These are phyloP conservation scores for Sordariomycetes sp. DNA, from an alignment of 2,329 filamentous ascomycete genomes.

Conservation along the genomic window DNA sequence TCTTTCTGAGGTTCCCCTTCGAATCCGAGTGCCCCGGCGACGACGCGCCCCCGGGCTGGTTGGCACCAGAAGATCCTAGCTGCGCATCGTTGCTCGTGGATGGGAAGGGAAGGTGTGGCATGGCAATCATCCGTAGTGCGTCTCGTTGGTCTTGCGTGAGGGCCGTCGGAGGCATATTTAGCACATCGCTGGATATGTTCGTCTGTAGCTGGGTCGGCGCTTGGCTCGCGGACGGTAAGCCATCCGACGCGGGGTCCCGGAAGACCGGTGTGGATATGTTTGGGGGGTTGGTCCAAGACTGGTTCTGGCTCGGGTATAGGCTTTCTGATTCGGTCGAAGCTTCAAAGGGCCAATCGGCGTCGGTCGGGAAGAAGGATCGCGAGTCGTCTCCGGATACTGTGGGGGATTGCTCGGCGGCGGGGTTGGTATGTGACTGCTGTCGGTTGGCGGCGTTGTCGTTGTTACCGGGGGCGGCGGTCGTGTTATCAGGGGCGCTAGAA, in stretches of 20 bases:
- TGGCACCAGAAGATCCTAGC: slow-evolving; percentile 36
- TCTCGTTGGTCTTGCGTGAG: slow-evolving; percentile 51
- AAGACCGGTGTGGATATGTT: neutral
- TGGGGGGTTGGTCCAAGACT: neutral
- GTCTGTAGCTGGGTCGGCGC: neutral
- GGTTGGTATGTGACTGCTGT: slow-evolving; percentile 12
- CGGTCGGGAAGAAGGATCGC: slow-evolving; percentile 1
- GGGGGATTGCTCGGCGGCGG: neutral
- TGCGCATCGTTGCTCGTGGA: slow-evolving; percentile 39
- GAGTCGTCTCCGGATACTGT: neutral
- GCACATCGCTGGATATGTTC: neutral
- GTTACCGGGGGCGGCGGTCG: slow-evolving; percentile 20
- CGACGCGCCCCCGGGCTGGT: slow-evolving; percentile 36
- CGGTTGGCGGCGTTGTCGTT: neutral
- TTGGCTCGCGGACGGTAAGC: neutral
- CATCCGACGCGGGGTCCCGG: neutral
- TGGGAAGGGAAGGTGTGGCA: slow-evolving; percentile 53
- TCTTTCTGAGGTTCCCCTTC: slow-evolving; percentile 47
- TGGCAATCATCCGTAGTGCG: slow-evolving; percentile 51
- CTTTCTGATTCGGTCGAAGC: neutral
- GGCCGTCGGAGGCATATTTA: neutral
- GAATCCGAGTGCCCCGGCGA: slow-evolving; percentile 36
- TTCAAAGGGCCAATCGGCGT: slow-evolving; percentile 3
- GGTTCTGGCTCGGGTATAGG: slow-evolving; percentile 1
- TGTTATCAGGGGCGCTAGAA: slow-evolving; percentile 15